These are phyloP conservation scores for Neurospora sp. DNA, from an alignment of 2,329 filamentous ascomycete genomes.

Conservation along the genomic window DNA sequence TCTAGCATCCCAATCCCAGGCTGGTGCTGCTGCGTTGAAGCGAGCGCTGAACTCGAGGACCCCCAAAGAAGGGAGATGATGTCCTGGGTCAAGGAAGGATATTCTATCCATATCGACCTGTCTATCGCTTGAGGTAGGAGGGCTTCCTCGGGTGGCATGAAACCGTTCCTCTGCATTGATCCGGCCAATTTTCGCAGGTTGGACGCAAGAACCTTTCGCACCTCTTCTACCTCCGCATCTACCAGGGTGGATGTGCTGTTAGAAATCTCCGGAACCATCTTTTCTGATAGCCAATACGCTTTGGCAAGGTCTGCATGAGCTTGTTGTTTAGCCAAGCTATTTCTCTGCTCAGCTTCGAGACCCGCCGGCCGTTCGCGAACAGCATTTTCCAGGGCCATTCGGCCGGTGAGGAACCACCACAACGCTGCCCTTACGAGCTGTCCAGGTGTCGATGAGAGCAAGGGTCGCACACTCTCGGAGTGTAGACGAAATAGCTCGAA, in stretches of 20 bases:
- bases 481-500: constrained; percentile 69
- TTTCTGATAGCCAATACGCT: constrained; percentile 66
- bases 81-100: constrained; percentile 64
- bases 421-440: constrained; percentile 64
- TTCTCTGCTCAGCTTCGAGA: constrained; percentile 43
- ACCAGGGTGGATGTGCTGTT: constrained; percentile 31
- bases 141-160: constrained; percentile 60
- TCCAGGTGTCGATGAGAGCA: constrained; percentile 51
- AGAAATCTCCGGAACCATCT: constrained; percentile 40
- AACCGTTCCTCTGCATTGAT: constrained; percentile 77
- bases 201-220: constrained; percentile 47
- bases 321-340: constrained; percentile 55
- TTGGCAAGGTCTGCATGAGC: constrained; percentile 82
- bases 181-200: constrained; percentile 64
- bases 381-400: constrained; percentile 62
- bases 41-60: constrained; percentile 39
- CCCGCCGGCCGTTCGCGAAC: constrained; percentile 55
- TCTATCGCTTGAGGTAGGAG: constrained; percentile 71
- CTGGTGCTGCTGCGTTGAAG: constrained; percentile 36
- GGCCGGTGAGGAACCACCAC: constrained; percentile 87
- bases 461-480: constrained; percentile 60
- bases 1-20: constrained; percentile 49
- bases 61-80: constrained; percentile 62
- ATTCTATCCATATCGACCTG: constrained; percentile 71
- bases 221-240: constrained; percentile 40